A percentile compares a stretch with the other conserved stretches of the same genome.
Evolutionary conservation across 2,329 filamentous ascomycete species (phyloP).

Genomic region (Verticillium tricorpus): DNA sequence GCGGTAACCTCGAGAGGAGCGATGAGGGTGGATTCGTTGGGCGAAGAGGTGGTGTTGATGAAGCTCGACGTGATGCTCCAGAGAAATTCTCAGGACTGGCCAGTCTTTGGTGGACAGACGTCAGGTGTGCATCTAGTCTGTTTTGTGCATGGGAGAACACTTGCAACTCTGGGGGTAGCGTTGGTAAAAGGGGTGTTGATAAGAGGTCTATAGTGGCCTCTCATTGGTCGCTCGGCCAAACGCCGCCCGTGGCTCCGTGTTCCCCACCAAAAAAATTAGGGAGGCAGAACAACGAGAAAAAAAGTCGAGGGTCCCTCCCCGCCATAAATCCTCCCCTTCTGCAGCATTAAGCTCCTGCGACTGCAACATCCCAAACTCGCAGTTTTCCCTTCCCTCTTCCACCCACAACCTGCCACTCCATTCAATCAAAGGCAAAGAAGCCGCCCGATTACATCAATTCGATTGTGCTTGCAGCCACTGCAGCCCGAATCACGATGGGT

Average conservation of each 20-base stretch:
- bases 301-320: conserved; percentile 5
- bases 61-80: conserved; percentile 8
- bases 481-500: conserved; percentile 57
- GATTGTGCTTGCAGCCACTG: not conserved
- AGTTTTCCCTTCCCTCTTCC: not conserved
- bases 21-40: not conserved
- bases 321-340: conserved; percentile 13
- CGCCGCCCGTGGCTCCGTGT: conserved; percentile 6
- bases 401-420: conserved; percentile 7
- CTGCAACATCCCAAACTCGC: not conserved
- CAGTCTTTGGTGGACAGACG: not conserved
- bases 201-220: not conserved
- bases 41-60: not conserved
- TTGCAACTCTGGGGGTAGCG: not conserved
- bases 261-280: conserved; percentile 13
- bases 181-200: not conserved
- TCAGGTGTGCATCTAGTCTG: not conserved
- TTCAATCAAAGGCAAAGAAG: conserved; percentile 8
- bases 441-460: not conserved
- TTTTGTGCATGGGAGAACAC: not conserved
- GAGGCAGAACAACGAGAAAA: conserved; percentile 10
- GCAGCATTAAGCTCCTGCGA: conserved; percentile 2
- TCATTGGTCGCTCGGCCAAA: conserved; percentile 10
- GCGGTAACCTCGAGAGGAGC: not conserved
- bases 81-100: conserved; percentile 13